Base-by-base conservation (phyloP, 805 yeast species). In the Lachancea waltii region DNA sequence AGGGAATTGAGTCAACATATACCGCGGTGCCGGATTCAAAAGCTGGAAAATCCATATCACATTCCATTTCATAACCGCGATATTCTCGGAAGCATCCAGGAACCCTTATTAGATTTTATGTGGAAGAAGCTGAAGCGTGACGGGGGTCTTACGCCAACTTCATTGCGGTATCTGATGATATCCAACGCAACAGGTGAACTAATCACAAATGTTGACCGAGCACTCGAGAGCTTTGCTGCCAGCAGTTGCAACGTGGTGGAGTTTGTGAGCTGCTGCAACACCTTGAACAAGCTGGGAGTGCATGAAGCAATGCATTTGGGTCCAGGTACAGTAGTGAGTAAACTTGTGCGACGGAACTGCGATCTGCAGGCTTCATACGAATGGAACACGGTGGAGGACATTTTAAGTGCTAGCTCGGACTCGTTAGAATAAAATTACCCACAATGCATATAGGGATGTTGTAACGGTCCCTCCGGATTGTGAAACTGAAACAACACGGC, bases 381-480 rank as follows among this genome's bases (percentile, higher is more conserved):
- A 13, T 37, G 36, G 41, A 25, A 36, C 14, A 20, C 24, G 11
- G 11, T 29, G 10, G 25, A 29, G 30, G 31, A 22, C 26, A 17
- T 24, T 10, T 9, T 7, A 5, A 8, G 19, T 7, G 22, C n/a
- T 4, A 14, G 2, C 18, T 11, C 31, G 35, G 50, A 23, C 55
- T 44, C 23, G 84, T 79, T 5, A 97, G 97, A 38, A 89, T 86
- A 56, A 89, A 89, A 54, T 90, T 89, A 2, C 97, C 97, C 11
- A 90, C 94, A 30, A 89, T 90, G 62, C 96, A 87, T 58, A 94
- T 84, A 15, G 97, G 97, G 42, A 90, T 90, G 53, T 90, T 90
- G 58, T 90, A 90, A 43, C 94, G 64, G 58, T 90, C 97, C 46
- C 97, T 72, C 52, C 96, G 67, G 16, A 90, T 86, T 0, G 97